Percentiles rank a stretch among this genome's conserved stretches.
phyloP scores from a whole-genome alignment of 148 eudicot species.

The Rhododendron ferrugineum region DNA sequence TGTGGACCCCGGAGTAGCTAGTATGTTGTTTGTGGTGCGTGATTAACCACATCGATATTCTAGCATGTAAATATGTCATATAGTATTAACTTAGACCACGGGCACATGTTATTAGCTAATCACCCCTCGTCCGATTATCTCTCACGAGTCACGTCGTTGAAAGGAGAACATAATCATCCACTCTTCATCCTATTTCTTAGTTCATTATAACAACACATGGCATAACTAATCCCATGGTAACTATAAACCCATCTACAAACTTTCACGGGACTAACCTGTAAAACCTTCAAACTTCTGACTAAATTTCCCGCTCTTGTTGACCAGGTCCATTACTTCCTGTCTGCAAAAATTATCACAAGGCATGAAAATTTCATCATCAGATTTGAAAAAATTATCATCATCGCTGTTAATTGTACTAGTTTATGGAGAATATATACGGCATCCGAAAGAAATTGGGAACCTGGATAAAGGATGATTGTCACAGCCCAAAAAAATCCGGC shows the following conservation, averaged over 20 bases:
- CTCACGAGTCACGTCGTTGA: neutral
- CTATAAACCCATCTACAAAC: neutral
- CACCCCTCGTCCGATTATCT: neutral
- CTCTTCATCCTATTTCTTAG: neutral
- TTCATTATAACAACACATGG: neutral
- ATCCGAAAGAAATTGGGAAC: conserved; percentile 19
- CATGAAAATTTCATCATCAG: neutral
- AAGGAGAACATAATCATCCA: neutral
- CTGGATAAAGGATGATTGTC: conserved; percentile 92
- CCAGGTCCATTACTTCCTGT: conserved; percentile 88
- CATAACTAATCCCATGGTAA: neutral
- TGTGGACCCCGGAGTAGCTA: neutral
- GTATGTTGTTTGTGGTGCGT: neutral
- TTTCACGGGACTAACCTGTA: conserved; percentile 44
- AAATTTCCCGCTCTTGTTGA: conserved; percentile 66
- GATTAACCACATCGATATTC: neutral
- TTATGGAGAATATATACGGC: neutral
- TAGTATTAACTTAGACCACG: no score
- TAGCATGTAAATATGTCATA: neutral
- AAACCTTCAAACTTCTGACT: conserved; percentile 57
- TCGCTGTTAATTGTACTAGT: neutral
- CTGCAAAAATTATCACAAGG: conserved; percentile 32
- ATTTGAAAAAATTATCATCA: neutral
- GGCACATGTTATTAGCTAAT: neutral
- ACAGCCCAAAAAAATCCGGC: conserved; percentile 67